These are phyloP conservation scores for Picochlorum costavermella DNA, from an alignment of 139 green algal species.

Conservation along the genomic window DNA sequence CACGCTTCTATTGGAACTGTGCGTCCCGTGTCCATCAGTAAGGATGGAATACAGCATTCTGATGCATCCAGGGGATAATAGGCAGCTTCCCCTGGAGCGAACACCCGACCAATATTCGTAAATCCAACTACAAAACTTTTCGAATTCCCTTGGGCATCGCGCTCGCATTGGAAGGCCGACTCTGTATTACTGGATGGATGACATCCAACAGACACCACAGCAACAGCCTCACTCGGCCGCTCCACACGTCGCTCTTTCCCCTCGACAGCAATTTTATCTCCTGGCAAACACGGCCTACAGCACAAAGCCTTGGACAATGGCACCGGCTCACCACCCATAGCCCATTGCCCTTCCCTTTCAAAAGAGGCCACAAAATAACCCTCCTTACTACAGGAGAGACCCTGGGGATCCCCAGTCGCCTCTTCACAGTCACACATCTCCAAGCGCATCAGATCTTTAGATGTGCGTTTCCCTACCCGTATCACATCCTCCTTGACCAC, in stretches of 20 bases:
- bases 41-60: slow-evolving; percentile 58
- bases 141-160: background rate
- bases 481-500: background rate
- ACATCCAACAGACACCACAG: slow-evolving; percentile 57
- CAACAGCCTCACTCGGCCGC: slow-evolving; percentile 20
- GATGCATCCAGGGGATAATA: slow-evolving; percentile 53
- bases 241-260: background rate
- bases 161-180: slow-evolving; percentile 39
- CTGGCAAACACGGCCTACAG: slow-evolving; percentile 62
- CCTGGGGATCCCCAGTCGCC: slow-evolving; percentile 30
- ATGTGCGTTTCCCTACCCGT: background rate
- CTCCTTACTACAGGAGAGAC: slow-evolving; percentile 47
- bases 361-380: slow-evolving; percentile 47
- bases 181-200: slow-evolving; percentile 38
- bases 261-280: background rate
- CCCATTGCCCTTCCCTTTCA: slow-evolving; percentile 45
- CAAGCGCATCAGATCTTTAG: slow-evolving; percentile 5
- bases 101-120: slow-evolving; percentile 27
- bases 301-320: slow-evolving; percentile 63
- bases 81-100: slow-evolving; percentile 16
- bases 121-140: slow-evolving; percentile 29
- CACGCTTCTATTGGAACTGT: slow-evolving; percentile 55
- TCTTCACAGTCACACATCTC: slow-evolving; percentile 47
- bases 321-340: slow-evolving; percentile 49
- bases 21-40: slow-evolving; percentile 48